A percentile compares a stretch with the other conserved stretches of the same genome.
phyloP scores from a whole-genome alignment of 2,329 filamentous ascomycete species.

The Aureobasidium sp. region DNA sequence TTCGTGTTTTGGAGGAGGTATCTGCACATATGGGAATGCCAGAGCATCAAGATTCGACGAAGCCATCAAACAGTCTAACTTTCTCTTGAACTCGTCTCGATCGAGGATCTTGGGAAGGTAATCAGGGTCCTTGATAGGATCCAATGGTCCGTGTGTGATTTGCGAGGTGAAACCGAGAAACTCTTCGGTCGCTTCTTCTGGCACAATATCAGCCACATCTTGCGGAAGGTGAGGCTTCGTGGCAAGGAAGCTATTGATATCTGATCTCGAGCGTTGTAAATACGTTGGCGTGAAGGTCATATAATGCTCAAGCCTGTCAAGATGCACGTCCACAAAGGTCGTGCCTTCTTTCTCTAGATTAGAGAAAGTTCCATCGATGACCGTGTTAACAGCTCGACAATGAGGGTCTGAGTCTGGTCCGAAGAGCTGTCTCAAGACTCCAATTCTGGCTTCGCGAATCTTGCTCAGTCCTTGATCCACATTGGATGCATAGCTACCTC shows the following conservation, averaged over 20 bases:
- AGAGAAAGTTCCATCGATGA: conserved; percentile 17
- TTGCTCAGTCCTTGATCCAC: conserved; percentile 13
- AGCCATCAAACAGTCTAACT: neutral
- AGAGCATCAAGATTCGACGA: neutral
- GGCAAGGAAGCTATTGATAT: conserved; percentile 25
- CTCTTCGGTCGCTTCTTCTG: neutral
- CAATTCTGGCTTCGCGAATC: conserved; percentile 20
- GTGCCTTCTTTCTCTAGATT: conserved; percentile 17
- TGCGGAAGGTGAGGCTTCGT: conserved; percentile 31
- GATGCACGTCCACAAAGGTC: conserved; percentile 21
- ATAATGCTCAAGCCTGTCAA: conserved; percentile 21
- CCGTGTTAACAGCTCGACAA: conserved; percentile 20
- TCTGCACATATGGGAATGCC: conserved; percentile 1
- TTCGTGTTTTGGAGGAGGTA: neutral
- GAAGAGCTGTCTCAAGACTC: conserved; percentile 22
- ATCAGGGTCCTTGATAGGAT: neutral
- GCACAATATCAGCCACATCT: conserved; percentile 11
- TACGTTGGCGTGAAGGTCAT: conserved; percentile 21
- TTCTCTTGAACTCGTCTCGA: neutral
- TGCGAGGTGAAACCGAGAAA: neutral
- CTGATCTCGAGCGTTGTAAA: conserved; percentile 19
- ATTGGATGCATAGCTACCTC: conserved; percentile 22
- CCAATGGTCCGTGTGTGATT: neutral
- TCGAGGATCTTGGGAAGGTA: neutral
- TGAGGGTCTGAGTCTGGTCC: conserved; percentile 18